A percentile compares a stretch with the other conserved stretches of the same genome.
phyloP scores from a whole-genome alignment of 2,329 filamentous ascomycete species.

The Hypoxylon rubiginosum region DNA sequence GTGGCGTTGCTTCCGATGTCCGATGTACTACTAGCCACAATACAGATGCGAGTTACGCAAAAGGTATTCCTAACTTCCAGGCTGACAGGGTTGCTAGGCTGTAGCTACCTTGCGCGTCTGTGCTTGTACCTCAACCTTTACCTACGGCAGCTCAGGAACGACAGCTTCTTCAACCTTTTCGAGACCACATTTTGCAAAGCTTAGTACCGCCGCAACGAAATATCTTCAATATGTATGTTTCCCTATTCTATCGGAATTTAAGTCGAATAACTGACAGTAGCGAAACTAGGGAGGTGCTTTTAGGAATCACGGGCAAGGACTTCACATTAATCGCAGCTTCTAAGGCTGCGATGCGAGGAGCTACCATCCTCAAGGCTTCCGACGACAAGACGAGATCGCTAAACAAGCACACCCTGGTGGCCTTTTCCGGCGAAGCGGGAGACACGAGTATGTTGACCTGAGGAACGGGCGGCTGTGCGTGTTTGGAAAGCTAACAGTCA shows the following conservation, averaged over 20 bases:
- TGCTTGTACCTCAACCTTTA: slow-evolving; percentile 27
- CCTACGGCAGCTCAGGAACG: slow-evolving; percentile 22
- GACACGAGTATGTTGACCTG: slow-evolving; percentile 78
- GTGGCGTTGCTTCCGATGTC: slow-evolving; percentile 45
- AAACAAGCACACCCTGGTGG: slow-evolving; percentile 95
- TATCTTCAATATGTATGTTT: slow-evolving; percentile 35
- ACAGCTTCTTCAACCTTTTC: slow-evolving; percentile 30
- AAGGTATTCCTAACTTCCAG: slow-evolving; percentile 30
- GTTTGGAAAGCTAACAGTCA: slow-evolving; percentile 34
- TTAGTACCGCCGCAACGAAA: slow-evolving; percentile 12
- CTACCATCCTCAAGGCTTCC: slow-evolving; percentile 91
- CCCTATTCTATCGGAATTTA: neutral
- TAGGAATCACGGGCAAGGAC: slow-evolving; percentile 99
- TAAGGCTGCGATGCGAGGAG: slow-evolving; percentile 97
- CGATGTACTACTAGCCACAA: slow-evolving; percentile 23
- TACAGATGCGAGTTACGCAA: neutral
- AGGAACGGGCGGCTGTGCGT: neutral
- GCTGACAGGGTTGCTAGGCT: slow-evolving; percentile 54
- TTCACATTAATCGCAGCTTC: slow-evolving; percentile 98
- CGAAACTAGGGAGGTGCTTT: slow-evolving; percentile 86
- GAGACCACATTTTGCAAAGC: slow-evolving; percentile 18
- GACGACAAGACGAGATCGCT: slow-evolving; percentile 96
- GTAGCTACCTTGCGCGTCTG: slow-evolving; percentile 60
- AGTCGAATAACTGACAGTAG: slow-evolving; percentile 26
- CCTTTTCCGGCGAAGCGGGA: slow-evolving; percentile 94